A percentile compares a stretch with the other conserved stretches of the same genome.
Evolutionary conservation across 345 rosid genomes (phyloP).

Genomic region (thale cress (Arabidopsis thaliana)): DNA sequence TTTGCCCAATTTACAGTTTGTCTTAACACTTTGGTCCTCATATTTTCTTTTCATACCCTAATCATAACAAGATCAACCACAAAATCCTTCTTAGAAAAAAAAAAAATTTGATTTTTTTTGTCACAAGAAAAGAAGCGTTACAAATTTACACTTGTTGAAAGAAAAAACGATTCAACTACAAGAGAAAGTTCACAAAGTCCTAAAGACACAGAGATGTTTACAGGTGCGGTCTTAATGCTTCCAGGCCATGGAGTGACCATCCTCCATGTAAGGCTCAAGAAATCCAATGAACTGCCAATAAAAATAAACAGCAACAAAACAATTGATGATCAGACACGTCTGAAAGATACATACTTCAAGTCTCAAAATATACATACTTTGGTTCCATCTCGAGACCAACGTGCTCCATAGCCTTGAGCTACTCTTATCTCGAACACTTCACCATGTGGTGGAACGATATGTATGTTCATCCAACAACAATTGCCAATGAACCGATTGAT

Average conservation of each 20-base stretch:
- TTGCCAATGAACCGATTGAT: slow-evolving; percentile 48
- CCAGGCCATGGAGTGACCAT: slow-evolving; percentile 76
- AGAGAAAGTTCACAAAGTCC: not conserved
- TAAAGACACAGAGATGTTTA: not conserved
- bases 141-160: not conserved
- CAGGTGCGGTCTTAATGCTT: slow-evolving; percentile 50
- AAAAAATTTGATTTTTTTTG: not conserved
- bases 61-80: not conserved
- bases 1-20: not conserved
- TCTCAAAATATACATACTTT: slow-evolving; percentile 52
- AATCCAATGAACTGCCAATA: slow-evolving; percentile 78
- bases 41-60: not conserved
- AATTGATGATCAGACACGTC: not conserved
- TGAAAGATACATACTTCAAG: not conserved
- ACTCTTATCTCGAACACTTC: slow-evolving; percentile 72
- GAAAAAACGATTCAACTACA: not conserved
- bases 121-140: not conserved
- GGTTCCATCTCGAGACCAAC: slow-evolving; percentile 76
- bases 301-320: slow-evolving; percentile 20
- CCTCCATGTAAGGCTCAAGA: slow-evolving; percentile 78
- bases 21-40: slow-evolving; percentile 12
- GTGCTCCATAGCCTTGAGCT: slow-evolving; percentile 70
- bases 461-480: slow-evolving; percentile 73
- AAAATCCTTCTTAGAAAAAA: not conserved
- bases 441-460: slow-evolving; percentile 68